Percentiles rank a stretch among this genome's conserved stretches.
These are phyloP conservation scores for Cadophora luteo-olivacea DNA, from an alignment of 2,329 filamentous ascomycete species.

Conservation along the genomic window DNA sequence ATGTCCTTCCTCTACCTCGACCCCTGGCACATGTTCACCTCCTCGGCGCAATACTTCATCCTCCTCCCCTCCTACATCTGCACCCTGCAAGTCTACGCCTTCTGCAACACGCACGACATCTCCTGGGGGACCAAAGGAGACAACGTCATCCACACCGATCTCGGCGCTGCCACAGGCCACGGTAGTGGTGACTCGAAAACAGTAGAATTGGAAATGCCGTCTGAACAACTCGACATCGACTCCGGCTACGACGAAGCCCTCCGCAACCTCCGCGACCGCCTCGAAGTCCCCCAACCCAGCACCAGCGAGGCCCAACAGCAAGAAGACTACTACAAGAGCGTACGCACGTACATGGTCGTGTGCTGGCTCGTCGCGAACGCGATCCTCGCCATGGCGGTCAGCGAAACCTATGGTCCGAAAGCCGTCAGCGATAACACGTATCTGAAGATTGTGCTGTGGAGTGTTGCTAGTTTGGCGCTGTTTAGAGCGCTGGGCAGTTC, in stretches of 20 bases:
- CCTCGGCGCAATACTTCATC: conserved; percentile 87
- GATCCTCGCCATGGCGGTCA: conserved; percentile 90
- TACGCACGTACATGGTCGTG: conserved; percentile 97
- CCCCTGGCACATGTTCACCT: conserved; percentile 99
- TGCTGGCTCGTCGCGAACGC: conserved; percentile 93
- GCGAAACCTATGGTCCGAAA: conserved; percentile 78
- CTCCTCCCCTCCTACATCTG: conserved; percentile 94
- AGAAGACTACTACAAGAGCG: conserved; percentile 97
- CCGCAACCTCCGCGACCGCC: conserved; percentile 89
- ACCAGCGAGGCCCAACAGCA: conserved; percentile 82
- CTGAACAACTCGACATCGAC: conserved; percentile 97
- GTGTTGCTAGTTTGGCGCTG: conserved; percentile 82
- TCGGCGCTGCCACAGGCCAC: conserved; percentile 82
- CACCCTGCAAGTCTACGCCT: conserved; percentile 96
- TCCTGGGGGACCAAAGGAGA: conserved; percentile 99
- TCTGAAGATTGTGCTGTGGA: conserved; percentile 91
- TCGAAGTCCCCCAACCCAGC: conserved; percentile 74
- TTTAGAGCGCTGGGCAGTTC: conserved; percentile 86
- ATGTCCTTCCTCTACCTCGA: conserved; percentile 97
- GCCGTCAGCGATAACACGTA: conserved; percentile 86
- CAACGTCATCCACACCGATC: conserved; percentile 91
- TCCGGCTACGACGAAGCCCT: conserved; percentile 96
- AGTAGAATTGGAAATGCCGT: conserved; percentile 97
- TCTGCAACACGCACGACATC: conserved; percentile 99
- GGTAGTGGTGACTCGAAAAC: conserved; percentile 74